A percentile compares a stretch with the other conserved stretches of the same genome.
Conservation (phyloP, 129 eudicot species). For the Helichrysum umbraculigerum region DNA sequence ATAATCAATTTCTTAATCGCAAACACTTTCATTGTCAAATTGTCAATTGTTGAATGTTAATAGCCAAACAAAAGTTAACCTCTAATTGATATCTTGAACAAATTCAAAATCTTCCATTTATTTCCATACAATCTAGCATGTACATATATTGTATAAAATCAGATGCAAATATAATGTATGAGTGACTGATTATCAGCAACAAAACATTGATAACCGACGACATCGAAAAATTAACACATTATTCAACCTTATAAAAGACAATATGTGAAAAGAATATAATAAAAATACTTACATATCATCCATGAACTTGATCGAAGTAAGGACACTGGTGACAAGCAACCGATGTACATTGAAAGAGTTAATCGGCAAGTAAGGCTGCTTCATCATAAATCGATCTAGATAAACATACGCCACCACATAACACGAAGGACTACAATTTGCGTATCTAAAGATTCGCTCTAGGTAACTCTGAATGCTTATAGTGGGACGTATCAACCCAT, state of each 20-base stretch:
- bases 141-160: neutral
- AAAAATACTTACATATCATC: constrained; percentile 59
- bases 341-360: constrained; percentile 65
- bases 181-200: too few species aligned
- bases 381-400: constrained; percentile 54
- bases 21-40: too few species aligned
- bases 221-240: too few species aligned
- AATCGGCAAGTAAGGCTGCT: constrained; percentile 51
- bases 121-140: neutral
- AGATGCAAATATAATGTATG: neutral
- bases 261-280: neutral
- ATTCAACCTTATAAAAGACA: too few species aligned
- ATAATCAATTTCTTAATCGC: too few species aligned
- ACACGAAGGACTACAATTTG: constrained; percentile 67
- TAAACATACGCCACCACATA: constrained; percentile 57
- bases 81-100: neutral
- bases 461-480: constrained; percentile 52
- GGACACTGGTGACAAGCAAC: constrained; percentile 58
- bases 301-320: constrained; percentile 69
- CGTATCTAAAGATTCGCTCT: constrained; percentile 71
- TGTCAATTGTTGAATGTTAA: neutral
- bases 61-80: neutral
- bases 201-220: too few species aligned
- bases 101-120: neutral
- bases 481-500: constrained; percentile 52